phyloP scores from a whole-genome alignment of 352 stramenopile species.

The Phytopythium helicoides region DNA sequence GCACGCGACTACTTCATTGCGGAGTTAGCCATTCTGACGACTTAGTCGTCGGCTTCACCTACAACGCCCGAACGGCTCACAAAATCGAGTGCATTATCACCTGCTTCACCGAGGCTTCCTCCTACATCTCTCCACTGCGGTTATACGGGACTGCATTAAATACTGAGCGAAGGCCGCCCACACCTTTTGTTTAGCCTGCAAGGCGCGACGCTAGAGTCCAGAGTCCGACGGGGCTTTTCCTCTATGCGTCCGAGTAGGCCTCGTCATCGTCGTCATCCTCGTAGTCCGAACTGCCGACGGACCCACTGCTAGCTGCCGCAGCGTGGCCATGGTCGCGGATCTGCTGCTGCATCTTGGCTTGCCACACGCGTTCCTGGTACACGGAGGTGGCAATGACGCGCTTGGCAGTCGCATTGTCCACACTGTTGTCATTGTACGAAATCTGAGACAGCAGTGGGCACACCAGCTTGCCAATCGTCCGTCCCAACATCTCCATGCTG shows the following conservation, averaged over 20 bases:
- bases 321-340: conserved; percentile 26
- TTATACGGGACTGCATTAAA: no score
- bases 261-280: conserved; percentile 16
- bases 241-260: conserved; percentile 23
- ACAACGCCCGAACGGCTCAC: no score
- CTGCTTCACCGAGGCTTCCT: no score
- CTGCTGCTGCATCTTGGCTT: conserved; percentile 48
- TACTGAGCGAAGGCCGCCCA: no score
- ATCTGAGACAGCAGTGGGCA: conserved; percentile 82
- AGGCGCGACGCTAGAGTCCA: conserved; percentile 1
- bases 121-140: no score
- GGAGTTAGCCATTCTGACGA: no score
- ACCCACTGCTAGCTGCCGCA: conserved; percentile 27
- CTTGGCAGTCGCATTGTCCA: conserved; percentile 74
- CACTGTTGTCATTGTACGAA: conserved; percentile 85
- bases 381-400: conserved; percentile 69
- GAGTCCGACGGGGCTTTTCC: conserved; percentile 1
- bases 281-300: conserved; percentile 20
- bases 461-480: conserved; percentile 79
- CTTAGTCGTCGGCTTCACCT: no score
- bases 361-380: conserved; percentile 74
- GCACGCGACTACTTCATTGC: no score
- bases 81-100: no score
- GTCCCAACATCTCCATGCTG: conserved; percentile 86
- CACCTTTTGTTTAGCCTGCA: no score